Conservation (phyloP, 257 asterid species). For the Nicotiana paniculata region DNA sequence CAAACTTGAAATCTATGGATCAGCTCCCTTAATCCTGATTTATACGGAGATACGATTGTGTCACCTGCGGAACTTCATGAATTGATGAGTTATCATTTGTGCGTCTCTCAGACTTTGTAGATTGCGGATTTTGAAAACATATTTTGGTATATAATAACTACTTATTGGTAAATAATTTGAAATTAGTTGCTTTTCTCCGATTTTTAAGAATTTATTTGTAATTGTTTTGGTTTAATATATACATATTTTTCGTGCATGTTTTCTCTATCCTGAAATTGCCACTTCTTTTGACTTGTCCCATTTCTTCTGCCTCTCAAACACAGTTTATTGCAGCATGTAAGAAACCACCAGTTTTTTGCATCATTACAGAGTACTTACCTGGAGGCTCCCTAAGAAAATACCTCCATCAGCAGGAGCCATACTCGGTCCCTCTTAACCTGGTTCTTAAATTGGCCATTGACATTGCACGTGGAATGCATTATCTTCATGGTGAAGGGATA, state of each 20-base stretch:
- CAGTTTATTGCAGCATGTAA: slow-evolving; percentile 97
- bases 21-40: background rate
- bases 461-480: slow-evolving; percentile 89
- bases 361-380: slow-evolving; percentile 81
- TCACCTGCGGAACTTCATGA: background rate
- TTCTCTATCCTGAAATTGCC: background rate
- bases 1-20: background rate
- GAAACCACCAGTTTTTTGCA: slow-evolving; percentile 90
- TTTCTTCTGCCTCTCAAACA: slow-evolving; percentile 15
- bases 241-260: background rate
- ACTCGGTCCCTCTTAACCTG: slow-evolving; percentile 70
- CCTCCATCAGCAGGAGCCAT: slow-evolving; percentile 90
- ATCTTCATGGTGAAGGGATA: slow-evolving; percentile 85
- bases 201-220: too few relatives aligned
- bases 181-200: background rate
- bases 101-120: background rate
- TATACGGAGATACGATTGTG: background rate
- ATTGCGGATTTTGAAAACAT: background rate
- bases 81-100: background rate
- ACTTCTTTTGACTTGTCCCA: background rate
- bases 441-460: slow-evolving; percentile 70
- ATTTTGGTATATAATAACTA: background rate
- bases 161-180: background rate
- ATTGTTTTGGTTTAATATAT: background rate
- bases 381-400: slow-evolving; percentile 91